Conservation (phyloP, 768 basidiomycete species). For the Nidula microcarpa region DNA sequence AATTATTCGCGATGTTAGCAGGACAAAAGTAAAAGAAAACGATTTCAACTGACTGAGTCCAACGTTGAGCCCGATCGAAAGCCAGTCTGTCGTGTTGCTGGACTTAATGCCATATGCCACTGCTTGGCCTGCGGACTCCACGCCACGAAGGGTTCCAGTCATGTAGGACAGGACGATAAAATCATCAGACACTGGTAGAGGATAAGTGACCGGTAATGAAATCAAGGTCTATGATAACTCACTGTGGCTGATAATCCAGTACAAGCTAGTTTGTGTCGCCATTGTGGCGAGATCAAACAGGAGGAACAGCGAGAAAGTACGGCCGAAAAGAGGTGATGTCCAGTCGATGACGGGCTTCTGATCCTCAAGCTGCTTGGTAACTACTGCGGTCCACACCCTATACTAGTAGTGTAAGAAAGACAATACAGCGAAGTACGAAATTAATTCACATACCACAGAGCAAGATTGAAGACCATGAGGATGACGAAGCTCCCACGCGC, state of each 20-base stretch:
- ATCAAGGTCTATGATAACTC: not conserved
- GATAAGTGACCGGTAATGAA: no score
- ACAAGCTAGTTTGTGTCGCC: conserved; percentile 27
- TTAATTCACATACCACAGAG: conserved; percentile 10
- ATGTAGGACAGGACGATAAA: conserved; percentile 27
- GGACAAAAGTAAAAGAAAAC: no score
- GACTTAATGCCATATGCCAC: conserved; percentile 30
- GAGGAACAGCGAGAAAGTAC: conserved; percentile 23
- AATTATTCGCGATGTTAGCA: no score
- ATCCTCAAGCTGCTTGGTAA: conserved; percentile 25
- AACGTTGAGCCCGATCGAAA: conserved; percentile 27
- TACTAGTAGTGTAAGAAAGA: not conserved
- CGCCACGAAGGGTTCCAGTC: conserved; percentile 27
- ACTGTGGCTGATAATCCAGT: conserved; percentile 28
- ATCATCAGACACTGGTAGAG: conserved; percentile 23
- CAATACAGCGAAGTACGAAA: not conserved
- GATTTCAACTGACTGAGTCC: conserved; percentile 20
- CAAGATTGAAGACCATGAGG: conserved; percentile 24
- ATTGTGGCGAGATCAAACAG: conserved; percentile 28
- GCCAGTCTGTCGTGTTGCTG: conserved; percentile 25
- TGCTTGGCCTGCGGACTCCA: conserved; percentile 27
- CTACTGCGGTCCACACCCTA: conserved; percentile 26
- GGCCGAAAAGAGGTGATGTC: conserved; percentile 24
- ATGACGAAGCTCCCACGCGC: conserved; percentile 22
- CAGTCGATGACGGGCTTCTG: conserved; percentile 25